Evolutionary conservation across 129 eudicot genomes (phyloP), one percentile per base, ranked within the genome.

Genomic region (Centella asiatica): DNA sequence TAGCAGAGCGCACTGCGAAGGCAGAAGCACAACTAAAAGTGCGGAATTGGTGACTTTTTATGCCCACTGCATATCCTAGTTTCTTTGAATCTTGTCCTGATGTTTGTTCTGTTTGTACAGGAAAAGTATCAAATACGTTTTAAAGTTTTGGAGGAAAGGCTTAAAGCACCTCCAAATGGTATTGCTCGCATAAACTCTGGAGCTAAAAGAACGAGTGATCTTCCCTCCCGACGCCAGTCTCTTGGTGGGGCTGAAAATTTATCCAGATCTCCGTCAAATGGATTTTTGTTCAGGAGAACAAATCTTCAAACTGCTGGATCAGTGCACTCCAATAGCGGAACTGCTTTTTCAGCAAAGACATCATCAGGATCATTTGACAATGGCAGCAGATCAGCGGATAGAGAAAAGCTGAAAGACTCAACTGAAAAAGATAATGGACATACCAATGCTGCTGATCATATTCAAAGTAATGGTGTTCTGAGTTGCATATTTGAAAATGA

Each of bases 1-100:
- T 87, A 37, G 96, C 88, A 19, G 99, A 92, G 80, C 96, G 99
- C 34, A 80, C 99, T 18, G 99, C 99, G 61, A 87, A 87, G 69
- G 88, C 96, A 37, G 99, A 92, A 78, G 92, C 95, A 59, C 88
- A 86, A 66, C 47, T 92, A 65, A 92, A 92, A 76, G 99, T 92
- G 60, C 78, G 84, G 27, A 74, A 55, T 27, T 74, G 17, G 11
- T 25, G 33, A 27, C 18, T 13, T 12, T 62, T 18, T 59, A 18
- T 63, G 33, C 42, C 47, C 18, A 14, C 52, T 49, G 31, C 37
- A 2, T 42, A 17, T 57, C 25, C 46, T 10, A 15, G 47, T 62
- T 73, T 59, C 28, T 69, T 52, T 27, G 26, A 58, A 67, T 64
- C 59, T 60, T 51, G 24, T 52, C 42, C 9, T 61, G 18, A 47